A percentile compares a stretch with the other conserved stretches of the same genome.
phyloP scores from a whole-genome alignment of 1,139 yeast genomes.

The Yamadazyma epiphylla region DNA sequence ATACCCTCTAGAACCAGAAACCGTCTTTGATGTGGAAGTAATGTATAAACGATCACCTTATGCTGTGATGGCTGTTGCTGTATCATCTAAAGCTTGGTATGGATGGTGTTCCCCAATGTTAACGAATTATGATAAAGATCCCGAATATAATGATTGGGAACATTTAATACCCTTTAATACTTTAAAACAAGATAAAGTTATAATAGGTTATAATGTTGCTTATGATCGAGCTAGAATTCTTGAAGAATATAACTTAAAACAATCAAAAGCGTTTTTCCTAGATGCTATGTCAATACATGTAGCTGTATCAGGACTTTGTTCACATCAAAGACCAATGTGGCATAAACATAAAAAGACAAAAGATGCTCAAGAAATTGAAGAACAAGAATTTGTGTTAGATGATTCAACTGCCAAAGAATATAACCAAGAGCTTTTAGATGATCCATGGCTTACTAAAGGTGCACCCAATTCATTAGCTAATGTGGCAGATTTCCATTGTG shows the following conservation, averaged over 20 bases:
- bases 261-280: constrained; percentile 69
- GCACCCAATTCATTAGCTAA: constrained; percentile 78
- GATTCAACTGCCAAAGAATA: constrained; percentile 15
- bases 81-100: constrained; percentile 80
- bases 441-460: constrained; percentile 80
- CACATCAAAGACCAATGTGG: constrained; percentile 85
- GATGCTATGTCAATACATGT: constrained; percentile 95
- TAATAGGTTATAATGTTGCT: constrained; percentile 88
- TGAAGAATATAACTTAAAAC: constrained; percentile 75
- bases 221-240: constrained; percentile 83
- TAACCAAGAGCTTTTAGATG: constrained; percentile 33
- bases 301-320: constrained; percentile 88
- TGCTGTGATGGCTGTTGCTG: constrained; percentile 82
- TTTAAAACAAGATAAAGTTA: constrained; percentile 45
- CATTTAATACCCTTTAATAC: constrained; percentile 77
- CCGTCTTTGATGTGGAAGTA: constrained; percentile 90
- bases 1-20: constrained; percentile 60
- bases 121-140: constrained; percentile 25
- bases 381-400: constrained; percentile 15
- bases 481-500: constrained; percentile 80
- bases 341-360: constrained; percentile 50
- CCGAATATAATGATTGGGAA: constrained; percentile 34
- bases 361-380: constrained; percentile 25
- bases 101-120: constrained; percentile 91
- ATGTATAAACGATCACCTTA: constrained; percentile 70